Base-by-base conservation (phyloP, 1,284 basidiomycete species). In the Melampsora occidentalis region DNA sequence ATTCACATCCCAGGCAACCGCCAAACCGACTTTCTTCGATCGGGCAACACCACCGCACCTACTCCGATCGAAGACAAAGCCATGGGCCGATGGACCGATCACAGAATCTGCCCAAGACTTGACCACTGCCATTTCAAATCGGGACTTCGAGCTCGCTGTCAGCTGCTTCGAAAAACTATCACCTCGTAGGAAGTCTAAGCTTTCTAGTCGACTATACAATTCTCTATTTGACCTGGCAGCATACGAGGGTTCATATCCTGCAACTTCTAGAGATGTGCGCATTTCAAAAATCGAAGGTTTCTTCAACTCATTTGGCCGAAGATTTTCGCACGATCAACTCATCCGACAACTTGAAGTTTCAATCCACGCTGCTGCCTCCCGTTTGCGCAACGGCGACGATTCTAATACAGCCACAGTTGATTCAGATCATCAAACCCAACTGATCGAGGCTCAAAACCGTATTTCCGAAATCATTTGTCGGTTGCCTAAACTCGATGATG, bases 401-500 rank as follows among this genome's bases (percentile, higher is more conserved):
- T 62, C 51, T 3, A 6, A 7, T 16, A 31, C 53, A 28, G 28
- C 61, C 0, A 14, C 20, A 7, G 22, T 16, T 7, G 51, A 61
- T 31, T 18, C 53, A 46, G 28, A 61, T 48, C n/a, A 18, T 9
- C 65, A 33, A 9, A 25, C 49, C 16, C 65, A 67, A 49, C 68
- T 69, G 18, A 46, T 61, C 57, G 33, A 46, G 6, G 25, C 33
- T 51, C 57, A 59, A 3, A n/a, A 73, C 18, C 31, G 33, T 1
- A 73, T 73, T 22, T 73, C 63, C 16, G 42, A n/a, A 12, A 51
- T 73, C n/a, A 76, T 76, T 28, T 31, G 66, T 42, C 53, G 59
- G 22, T 12, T 76, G 28, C 46, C 72, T 49, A 39, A 49, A 46
- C 35, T 69, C 12, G 10, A 62, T 49, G 51, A 76, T 25, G 66